Conservation (phyloP, 2,329 filamentous ascomycete genomes). For the Colletotrichum sp. region DNA sequence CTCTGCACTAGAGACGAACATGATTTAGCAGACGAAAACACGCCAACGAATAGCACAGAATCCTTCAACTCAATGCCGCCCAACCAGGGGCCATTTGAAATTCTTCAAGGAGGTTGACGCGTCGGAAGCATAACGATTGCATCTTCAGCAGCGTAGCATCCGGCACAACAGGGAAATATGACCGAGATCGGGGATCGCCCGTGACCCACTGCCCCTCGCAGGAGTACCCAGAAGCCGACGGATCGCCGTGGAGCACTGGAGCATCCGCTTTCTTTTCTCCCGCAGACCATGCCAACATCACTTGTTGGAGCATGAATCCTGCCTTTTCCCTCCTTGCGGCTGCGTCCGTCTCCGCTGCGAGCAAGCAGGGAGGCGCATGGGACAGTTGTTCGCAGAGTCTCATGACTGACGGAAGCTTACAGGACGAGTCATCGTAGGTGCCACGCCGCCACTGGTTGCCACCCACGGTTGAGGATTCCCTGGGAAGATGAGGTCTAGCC, state of each 20-base stretch:
- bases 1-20: conserved; percentile 27
- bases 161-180: background rate
- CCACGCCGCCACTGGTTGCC: background rate
- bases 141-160: background rate
- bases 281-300: background rate
- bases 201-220: background rate
- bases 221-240: background rate
- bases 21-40: background rate
- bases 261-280: background rate
- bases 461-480: background rate
- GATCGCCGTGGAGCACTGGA: conserved; percentile 1
- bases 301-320: background rate
- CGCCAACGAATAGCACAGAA: background rate
- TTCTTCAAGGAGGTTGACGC: background rate
- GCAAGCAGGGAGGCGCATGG: background rate
- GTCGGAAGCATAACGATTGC: background rate
- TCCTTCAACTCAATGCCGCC: background rate
- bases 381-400: background rate
- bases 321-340: background rate
- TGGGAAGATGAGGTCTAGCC: background rate
- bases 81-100: background rate
- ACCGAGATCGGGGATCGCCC: conserved; percentile 4
- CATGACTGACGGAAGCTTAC: background rate
- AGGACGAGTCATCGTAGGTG: background rate
- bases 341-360: background rate